A percentile compares a stretch with the other conserved stretches of the same genome.
Evolutionary conservation across 352 stramenopile species (phyloP).

Genomic region (Globisporangium middletonii): DNA sequence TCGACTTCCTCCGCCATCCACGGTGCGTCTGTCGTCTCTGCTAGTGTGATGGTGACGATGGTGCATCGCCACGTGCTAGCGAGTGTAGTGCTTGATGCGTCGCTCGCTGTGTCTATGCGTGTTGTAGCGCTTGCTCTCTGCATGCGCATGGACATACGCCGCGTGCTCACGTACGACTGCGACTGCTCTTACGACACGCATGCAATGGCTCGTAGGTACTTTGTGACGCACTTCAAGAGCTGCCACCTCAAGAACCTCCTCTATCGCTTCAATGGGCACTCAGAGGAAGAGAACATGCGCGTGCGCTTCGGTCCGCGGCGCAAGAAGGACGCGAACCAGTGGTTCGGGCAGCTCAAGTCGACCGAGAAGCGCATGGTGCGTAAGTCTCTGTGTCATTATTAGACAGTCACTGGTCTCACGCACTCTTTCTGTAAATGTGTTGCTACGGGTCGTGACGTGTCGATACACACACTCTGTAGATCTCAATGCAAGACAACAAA

Average conservation of each 20-base stretch:
- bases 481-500: constrained; percentile 84
- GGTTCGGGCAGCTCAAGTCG: constrained; percentile 79
- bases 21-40: constrained; percentile 18
- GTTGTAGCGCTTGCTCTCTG: not conserved
- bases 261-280: constrained; percentile 70
- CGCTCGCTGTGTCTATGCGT: too few relatives aligned
- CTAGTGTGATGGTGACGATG: too few relatives aligned
- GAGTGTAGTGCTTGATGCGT: too few relatives aligned
- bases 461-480: constrained; percentile 18
- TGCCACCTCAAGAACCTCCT: constrained; percentile 76
- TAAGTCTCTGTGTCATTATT: not conserved
- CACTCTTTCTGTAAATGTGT: too few relatives aligned
- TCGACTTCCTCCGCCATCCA: constrained; percentile 70
- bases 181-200: not conserved
- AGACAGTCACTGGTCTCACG: too few relatives aligned
- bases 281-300: constrained; percentile 70
- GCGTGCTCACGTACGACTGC: not conserved
- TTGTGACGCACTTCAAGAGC: constrained; percentile 77
- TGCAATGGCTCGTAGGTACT: constrained; percentile 31
- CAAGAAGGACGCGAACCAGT: constrained; percentile 61
- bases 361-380: constrained; percentile 76
- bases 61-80: too few relatives aligned
- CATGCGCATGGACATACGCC: constrained; percentile 5
- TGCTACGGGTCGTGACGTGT: not conserved
- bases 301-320: constrained; percentile 62